Base-by-base conservation (phyloP, 495 filamentous ascomycete species). In the Penicillium manginii region DNA sequence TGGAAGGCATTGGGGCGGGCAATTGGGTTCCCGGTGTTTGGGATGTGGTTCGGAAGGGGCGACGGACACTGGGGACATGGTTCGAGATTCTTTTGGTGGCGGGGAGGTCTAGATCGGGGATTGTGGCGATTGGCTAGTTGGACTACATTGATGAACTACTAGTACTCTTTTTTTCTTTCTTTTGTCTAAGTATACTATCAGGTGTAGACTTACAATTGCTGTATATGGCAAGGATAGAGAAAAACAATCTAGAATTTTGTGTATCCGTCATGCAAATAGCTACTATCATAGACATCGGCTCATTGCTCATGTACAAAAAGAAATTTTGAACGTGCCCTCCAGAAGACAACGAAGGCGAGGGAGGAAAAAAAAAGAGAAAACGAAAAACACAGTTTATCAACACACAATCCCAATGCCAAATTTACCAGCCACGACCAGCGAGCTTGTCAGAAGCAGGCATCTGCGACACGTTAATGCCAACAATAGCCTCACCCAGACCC, bases 401-500 rank as follows among this genome's bases (percentile, higher is more conserved):
- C 22, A 51, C 17, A 37, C 11, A 29, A 31, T 18, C 4, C 6
- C 26, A 51, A 7, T 23, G 39, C n/a, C n/a, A 12, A 42, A 55
- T 70, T 75, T 85, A 97, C 92, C 93, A 97, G 2, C 94, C 94
- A 58, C 94, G 78, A 54, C 85, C 86, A 15, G 93, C 90, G 82
- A 98, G 78, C 82, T 88, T 96, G 73, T 96, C 87, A 22, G 78
- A 75, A 46, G 91, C 85, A 52, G 77, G 71, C 86, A 98, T 85
- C 52, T 81, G 82, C 39, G 81, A 82, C 10, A 89, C 87, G 73
- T 91, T 98, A 57, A 97, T 87, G 9, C 94, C 94, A 22, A 96
- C 92, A 92, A 98, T 98, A 10, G 94, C 91, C 83, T 93, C 91
- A 7, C 94, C 94, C 35, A 97, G 77, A 59, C 91, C 91, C 68